A percentile compares a stretch with the other conserved stretches of the same genome.
Evolutionary conservation across 2,329 filamentous ascomycete species (phyloP).

Genomic region (Emmonsiellopsis sp.): DNA sequence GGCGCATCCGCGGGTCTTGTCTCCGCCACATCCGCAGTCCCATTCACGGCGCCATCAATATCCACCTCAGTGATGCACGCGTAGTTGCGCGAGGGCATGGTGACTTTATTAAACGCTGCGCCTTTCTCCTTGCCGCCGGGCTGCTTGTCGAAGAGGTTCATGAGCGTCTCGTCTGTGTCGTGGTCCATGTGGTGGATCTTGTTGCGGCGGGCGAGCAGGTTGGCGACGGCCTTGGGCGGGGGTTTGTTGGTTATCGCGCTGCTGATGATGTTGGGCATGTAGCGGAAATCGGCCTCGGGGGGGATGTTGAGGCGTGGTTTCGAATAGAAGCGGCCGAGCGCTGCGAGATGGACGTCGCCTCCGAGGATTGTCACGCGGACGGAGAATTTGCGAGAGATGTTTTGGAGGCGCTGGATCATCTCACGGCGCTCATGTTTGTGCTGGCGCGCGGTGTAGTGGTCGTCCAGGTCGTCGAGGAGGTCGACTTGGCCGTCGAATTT

Average conservation of each 20-base stretch:
- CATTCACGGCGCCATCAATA: constrained; percentile 15
- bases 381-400: constrained; percentile 44
- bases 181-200: constrained; percentile 56
- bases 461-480: constrained; percentile 55
- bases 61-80: constrained; percentile 51
- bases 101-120: constrained; percentile 66
- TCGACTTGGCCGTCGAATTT: constrained; percentile 73
- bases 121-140: constrained; percentile 53
- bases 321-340: constrained; percentile 56
- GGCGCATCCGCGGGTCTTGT: constrained; percentile 21
- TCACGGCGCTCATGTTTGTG: constrained; percentile 81
- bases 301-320: constrained; percentile 48
- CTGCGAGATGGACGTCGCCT: constrained; percentile 57
- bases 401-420: constrained; percentile 57
- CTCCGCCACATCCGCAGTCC: constrained; percentile 6
- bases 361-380: constrained; percentile 54
- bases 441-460: constrained; percentile 77
- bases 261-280: constrained; percentile 56
- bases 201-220: constrained; percentile 52
- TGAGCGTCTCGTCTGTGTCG: constrained; percentile 55
- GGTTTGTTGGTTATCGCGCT: constrained; percentile 61
- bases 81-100: constrained; percentile 64
- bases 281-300: constrained; percentile 50
- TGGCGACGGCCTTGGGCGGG: constrained; percentile 55
- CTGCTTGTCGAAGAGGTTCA: constrained; percentile 53